A percentile compares a stretch with the other conserved stretches of the same genome.
Evolutionary conservation across 2,329 filamentous ascomycete species (phyloP).

Genomic region (Epichloe aotearoae): DNA sequence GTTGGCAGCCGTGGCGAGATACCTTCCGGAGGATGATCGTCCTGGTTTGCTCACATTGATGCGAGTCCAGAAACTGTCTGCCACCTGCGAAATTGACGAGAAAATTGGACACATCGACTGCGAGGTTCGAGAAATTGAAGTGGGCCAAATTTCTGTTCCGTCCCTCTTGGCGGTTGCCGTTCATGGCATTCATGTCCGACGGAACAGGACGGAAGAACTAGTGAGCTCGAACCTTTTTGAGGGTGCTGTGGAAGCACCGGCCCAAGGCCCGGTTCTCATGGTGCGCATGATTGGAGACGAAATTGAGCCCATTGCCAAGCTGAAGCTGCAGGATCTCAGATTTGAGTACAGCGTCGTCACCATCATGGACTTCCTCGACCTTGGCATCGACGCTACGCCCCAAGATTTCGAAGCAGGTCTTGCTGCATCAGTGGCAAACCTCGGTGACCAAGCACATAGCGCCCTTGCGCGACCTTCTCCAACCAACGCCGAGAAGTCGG

Average conservation of each 20-base stretch:
- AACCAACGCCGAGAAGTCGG: slow-evolving; percentile 9
- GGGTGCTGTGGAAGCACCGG: slow-evolving; percentile 14
- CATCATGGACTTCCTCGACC: slow-evolving; percentile 63
- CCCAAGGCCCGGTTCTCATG: slow-evolving; percentile 52
- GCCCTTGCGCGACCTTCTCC: slow-evolving; percentile 22
- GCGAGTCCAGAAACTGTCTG: slow-evolving; percentile 49
- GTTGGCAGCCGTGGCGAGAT: slow-evolving; percentile 80
- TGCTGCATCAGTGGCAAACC: slow-evolving; percentile 64
- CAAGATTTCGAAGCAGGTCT: slow-evolving; percentile 66
- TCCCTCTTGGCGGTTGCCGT: slow-evolving; percentile 70
- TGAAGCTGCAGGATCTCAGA: slow-evolving; percentile 73
- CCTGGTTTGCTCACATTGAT: slow-evolving; percentile 72
- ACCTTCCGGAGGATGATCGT: slow-evolving; percentile 87
- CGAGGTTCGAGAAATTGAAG: slow-evolving; percentile 49
- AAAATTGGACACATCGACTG: slow-evolving; percentile 52
- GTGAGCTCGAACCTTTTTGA: slow-evolving; percentile 37
- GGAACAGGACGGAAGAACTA: slow-evolving; percentile 59
- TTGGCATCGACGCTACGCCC: slow-evolving; percentile 51
- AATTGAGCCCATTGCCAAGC: slow-evolving; percentile 77
- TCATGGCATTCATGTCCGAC: slow-evolving; percentile 43
- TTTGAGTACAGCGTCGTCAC: slow-evolving; percentile 84
- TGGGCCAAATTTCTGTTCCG: slow-evolving; percentile 74
- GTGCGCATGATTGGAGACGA: slow-evolving; percentile 85
- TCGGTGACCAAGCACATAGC: slow-evolving; percentile 51
- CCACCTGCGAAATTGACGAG: slow-evolving; percentile 50